Evolutionary conservation across 2,329 filamentous ascomycete genomes (phyloP), one percentile per base, ranked within the genome.

Genomic region (Clarireedia homoeocarpa): DNA sequence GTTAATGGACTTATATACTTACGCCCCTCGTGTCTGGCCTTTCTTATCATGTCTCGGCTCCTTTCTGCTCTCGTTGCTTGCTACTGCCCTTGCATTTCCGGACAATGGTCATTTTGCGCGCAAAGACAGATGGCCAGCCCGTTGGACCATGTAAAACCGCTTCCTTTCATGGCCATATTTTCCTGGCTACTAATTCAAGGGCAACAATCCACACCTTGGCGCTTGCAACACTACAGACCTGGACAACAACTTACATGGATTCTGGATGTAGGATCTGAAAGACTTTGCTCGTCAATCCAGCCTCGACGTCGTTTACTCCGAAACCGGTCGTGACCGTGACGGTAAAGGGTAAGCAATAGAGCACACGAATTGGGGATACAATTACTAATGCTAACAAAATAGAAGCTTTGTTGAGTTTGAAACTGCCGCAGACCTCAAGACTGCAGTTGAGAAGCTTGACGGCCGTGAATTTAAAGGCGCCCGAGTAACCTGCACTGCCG

Each of bases 221-320:
- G 58, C 62, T 65, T 64, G 58, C 56, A 57, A 58, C 62, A 46
- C 64, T 61, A 58, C 63, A 64, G 60, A 61, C 67, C 67, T 62
- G 68, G 68, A 70, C 57, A 65, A 73, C 82, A 76, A 91, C 88
- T 91, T 89, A 94, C 87, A 80, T 81, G 82, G 81, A 82, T 75
- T 80, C 80, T 84, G 81, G 80, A 77, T 85, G 76, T 91, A 99
- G 94, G 94, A 99, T 75, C 85, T 99, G 54, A 99, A 99, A 88
- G 94, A 99, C 74, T 99, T 99, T 75, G 94, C 94, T 61, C 91
- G 94, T 71, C 89, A 95, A 74, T 95, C 92, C 73, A 91, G 91
- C 74, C 83, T 96, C 73, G 94, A 97, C 72, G 94, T 99, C 63
- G 94, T 99, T 69, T 99, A 96, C 73, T 96, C 91, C 63, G 94